Conservation (phyloP, 2,329 filamentous ascomycete species). For the Fusarium bactridioides region DNA sequence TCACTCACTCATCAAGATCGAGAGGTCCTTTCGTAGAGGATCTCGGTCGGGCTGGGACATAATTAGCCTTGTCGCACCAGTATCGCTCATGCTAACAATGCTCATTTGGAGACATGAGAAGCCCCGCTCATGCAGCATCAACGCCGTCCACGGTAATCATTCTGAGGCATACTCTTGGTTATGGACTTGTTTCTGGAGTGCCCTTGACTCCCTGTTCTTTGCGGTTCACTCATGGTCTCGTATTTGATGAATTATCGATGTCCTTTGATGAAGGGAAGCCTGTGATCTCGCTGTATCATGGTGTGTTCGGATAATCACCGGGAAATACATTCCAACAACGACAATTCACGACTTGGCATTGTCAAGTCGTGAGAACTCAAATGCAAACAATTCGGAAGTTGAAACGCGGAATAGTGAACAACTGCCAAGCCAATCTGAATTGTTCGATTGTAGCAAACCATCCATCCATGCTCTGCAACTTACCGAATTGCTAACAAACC, state of each 20-base stretch:
- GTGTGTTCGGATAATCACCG: slow-evolving; percentile 37
- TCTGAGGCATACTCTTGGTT: slow-evolving; percentile 46
- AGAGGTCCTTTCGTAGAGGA: slow-evolving; percentile 81
- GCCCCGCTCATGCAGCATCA: not conserved
- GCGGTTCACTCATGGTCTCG: slow-evolving; percentile 42
- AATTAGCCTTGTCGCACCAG: slow-evolving; percentile 21
- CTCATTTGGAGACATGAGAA: not conserved
- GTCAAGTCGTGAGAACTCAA: not conserved
- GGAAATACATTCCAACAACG: not conserved
- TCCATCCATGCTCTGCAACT: not conserved
- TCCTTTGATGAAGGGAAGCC: slow-evolving; percentile 4
- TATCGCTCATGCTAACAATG: not conserved
- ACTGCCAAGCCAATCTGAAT: not conserved
- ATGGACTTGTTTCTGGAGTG: slow-evolving; percentile 51
- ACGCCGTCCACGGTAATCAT: not conserved
- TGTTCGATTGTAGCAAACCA: too few relatives aligned
- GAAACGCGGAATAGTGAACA: not conserved
- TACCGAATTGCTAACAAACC: not conserved
- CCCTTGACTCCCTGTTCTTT: slow-evolving; percentile 42
- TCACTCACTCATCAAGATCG: slow-evolving; percentile 75
- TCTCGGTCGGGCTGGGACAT: slow-evolving; percentile 63
- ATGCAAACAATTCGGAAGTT: not conserved
- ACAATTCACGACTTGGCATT: not conserved
- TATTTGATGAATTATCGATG: slow-evolving; percentile 7
- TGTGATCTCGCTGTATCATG: slow-evolving; percentile 19